Evolutionary conservation across 2,329 filamentous ascomycete genomes (phyloP), one percentile per base, ranked within the genome.

Genomic region (Penicillium decumbens): DNA sequence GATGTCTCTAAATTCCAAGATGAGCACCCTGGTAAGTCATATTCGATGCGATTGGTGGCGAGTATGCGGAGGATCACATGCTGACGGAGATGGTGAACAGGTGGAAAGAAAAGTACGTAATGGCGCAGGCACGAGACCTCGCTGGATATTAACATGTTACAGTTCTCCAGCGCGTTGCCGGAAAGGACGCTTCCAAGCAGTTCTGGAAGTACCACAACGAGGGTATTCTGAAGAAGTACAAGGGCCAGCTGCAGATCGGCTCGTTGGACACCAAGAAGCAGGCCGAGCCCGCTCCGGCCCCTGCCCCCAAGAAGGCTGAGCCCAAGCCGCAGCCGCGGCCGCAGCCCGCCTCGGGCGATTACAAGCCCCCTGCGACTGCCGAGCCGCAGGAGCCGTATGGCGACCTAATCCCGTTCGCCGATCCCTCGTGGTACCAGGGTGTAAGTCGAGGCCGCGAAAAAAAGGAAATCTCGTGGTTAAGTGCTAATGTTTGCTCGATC

Each of bases 351-450:
- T 63, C 73, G 25, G 68, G 66, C 40, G 76, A 65, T 45, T 72
- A 68, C 35, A 71, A 72, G 38, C 67, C 72, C 13, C 66, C 72
- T 37, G 78, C 84, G 55, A 78, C 84, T 53, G 74, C 80, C 8
- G 89, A 91, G 71, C 78, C 90, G 3, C 77, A 95, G 45, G 92
- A 97, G 64, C 80, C 87, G 0, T 97, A 83, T 67, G 93, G 93
- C 52, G 83, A 87, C 59, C 79, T 93, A 68, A 85, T 98, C 57
- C 93, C 93, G 28, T 97, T 95, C 67, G 87, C 83, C 25, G 93
- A 98, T 64, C 93, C 93, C 10, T 83, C 81, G 41, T 98, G 93
- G 93, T 96, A 96, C 72, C 91, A 95, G 71, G 85, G 85, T 59
- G 89, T 95, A 78, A 71, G 89, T 77, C 44, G 2, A 12, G 30